These are phyloP conservation scores for Fomitopsis betulina DNA, from an alignment of 1,284 basidiomycete species.

Conservation along the genomic window DNA sequence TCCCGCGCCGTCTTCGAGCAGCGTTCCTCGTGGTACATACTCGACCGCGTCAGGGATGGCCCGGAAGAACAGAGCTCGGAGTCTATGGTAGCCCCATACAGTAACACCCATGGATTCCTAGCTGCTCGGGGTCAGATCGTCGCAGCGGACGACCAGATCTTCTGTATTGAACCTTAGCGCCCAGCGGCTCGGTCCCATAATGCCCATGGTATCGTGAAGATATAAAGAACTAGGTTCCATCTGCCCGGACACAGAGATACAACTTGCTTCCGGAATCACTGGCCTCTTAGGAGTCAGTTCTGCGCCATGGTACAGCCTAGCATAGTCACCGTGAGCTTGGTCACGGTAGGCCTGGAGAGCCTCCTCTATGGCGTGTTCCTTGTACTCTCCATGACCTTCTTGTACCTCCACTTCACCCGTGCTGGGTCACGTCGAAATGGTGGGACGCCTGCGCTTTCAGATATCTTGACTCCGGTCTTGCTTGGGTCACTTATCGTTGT, in stretches of 20 bases:
- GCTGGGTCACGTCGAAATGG: neutral
- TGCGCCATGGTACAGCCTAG: neutral
- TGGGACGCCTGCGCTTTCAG: neutral
- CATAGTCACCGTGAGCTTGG: neutral
- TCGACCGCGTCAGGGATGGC: neutral
- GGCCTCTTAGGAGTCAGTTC: neutral
- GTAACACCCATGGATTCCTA: neutral
- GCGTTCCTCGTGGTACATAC: neutral
- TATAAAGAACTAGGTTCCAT: neutral
- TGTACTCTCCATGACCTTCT: neutral
- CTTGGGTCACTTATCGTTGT: neutral
- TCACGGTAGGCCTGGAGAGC: neutral
- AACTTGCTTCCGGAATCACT: neutral
- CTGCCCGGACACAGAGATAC: neutral
- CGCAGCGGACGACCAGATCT: neutral
- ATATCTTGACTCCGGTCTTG: neutral
- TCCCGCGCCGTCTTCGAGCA: neutral
- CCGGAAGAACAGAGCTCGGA: neutral
- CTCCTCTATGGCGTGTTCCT: conserved; percentile 1
- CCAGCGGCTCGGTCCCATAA: neutral
- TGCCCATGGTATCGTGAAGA: neutral
- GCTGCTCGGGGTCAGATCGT: neutral
- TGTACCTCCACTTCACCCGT: conserved; percentile 1
- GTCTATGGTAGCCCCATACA: neutral
- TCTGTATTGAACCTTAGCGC: neutral